A percentile compares a stretch with the other conserved stretches of the same genome.
Evolutionary conservation across 164 flowering plant genomes (phyloP).

Genomic region (Piper longum): DNA sequence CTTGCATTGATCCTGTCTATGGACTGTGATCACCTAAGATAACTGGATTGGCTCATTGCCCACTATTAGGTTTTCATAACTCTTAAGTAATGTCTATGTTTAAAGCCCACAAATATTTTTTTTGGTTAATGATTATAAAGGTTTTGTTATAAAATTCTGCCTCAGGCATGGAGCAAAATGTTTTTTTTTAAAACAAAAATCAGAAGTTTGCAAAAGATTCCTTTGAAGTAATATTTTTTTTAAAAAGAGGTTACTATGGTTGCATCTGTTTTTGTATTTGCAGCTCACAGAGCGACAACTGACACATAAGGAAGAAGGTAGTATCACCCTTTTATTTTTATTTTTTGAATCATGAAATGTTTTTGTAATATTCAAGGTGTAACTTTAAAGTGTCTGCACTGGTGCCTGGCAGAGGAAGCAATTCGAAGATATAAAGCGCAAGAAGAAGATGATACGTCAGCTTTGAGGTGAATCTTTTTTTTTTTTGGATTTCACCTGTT

Average conservation of each 20-base stretch:
- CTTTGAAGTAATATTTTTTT: neutral
- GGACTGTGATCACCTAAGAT: too few relatives aligned
- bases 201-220: neutral
- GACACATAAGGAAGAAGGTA: conserved; percentile 71
- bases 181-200: too few relatives aligned
- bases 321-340: neutral
- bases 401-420: conserved; percentile 50
- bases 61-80: too few relatives aligned
- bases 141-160: too few relatives aligned
- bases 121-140: too few relatives aligned
- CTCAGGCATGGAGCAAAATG: too few relatives aligned
- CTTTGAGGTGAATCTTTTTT: conserved; percentile 40
- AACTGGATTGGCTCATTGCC: too few relatives aligned
- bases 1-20: too few relatives aligned
- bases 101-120: too few relatives aligned
- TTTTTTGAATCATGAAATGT: neutral
- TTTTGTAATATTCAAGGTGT: neutral
- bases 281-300: conserved; percentile 62
- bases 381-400: neutral
- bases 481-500: neutral
- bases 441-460: conserved; percentile 39
- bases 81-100: too few relatives aligned
- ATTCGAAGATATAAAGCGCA: conserved; percentile 61
- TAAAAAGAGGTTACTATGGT: neutral
- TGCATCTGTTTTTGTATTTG: conserved; percentile 6